Percentiles rank a stretch among this genome's conserved stretches.
Conservation (phyloP, 768 basidiomycete genomes). For the Candolleomyces aberdarensis region DNA sequence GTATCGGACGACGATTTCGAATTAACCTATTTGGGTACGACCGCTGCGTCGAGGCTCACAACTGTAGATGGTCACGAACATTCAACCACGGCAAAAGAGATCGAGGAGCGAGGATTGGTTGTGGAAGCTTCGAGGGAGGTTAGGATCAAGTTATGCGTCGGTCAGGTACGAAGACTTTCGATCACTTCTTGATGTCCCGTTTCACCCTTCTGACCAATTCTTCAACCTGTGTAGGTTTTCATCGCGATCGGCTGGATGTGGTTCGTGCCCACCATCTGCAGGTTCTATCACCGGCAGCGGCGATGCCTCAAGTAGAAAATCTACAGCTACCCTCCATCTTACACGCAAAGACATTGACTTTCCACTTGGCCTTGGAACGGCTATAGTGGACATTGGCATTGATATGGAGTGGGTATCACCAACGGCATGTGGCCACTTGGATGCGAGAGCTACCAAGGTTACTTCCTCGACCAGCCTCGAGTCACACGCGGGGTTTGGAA, state of each 20-base stretch:
- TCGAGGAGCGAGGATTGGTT: conserved; percentile 40
- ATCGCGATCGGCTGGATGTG: conserved; percentile 72
- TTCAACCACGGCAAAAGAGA: neutral
- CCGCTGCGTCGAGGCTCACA: neutral
- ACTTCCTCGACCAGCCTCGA: neutral
- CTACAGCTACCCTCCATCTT: conserved; percentile 34
- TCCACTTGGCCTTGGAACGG: conserved; percentile 66
- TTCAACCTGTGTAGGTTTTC: conserved; percentile 45
- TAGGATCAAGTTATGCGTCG: conserved; percentile 68
- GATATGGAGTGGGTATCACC: conserved; percentile 46
- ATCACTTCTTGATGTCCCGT: conserved; percentile 1
- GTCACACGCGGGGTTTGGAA: neutral
- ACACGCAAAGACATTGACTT: conserved; percentile 88
- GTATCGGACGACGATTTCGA: neutral
- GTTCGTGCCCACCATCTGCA: conserved; percentile 60
- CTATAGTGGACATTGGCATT: conserved; percentile 66
- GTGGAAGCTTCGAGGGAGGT: conserved; percentile 68
- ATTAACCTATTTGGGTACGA: too few relatives aligned
- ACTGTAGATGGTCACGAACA: neutral
- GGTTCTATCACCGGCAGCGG: neutral
- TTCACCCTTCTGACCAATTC: neutral
- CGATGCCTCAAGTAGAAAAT: neutral
- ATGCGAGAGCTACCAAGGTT: neutral
- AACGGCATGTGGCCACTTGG: neutral
- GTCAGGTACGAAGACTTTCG: conserved; percentile 44